A percentile compares a stretch with the other conserved stretches of the same genome.
Evolutionary conservation across 495 filamentous ascomycete species (phyloP).

Genomic region (Glutinoglossum americanum): DNA sequence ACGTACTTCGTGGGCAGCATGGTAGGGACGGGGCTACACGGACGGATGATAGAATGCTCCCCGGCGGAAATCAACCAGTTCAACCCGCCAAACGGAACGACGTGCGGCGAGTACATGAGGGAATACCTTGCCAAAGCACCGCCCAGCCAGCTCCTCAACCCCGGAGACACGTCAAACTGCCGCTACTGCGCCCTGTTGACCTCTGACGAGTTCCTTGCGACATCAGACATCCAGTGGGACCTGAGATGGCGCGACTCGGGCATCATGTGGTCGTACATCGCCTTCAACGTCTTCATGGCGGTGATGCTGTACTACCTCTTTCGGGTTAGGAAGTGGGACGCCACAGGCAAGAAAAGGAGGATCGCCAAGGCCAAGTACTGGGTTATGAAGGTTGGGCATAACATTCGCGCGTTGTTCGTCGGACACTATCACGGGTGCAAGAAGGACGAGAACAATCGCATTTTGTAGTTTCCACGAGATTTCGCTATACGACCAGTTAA

Average conservation of each 20-base stretch:
- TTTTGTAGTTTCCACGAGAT: not conserved
- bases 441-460: not conserved
- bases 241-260: slow-evolving; percentile 21
- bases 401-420: not conserved
- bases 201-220: not conserved
- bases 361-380: not conserved
- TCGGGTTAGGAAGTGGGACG: not conserved
- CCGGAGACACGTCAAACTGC: not conserved
- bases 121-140: not conserved
- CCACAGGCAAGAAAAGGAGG: not conserved
- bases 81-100: slow-evolving; percentile 14
- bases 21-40: slow-evolving; percentile 9
- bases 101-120: not conserved
- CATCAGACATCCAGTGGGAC: not conserved
- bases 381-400: not conserved
- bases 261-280: slow-evolving; percentile 31
- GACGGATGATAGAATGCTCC: slow-evolving; percentile 39
- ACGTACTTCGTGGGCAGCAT: slow-evolving; percentile 28
- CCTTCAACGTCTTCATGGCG: slow-evolving; percentile 32
- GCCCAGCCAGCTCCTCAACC: not conserved
- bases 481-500: no score
- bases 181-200: not conserved
- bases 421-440: not conserved
- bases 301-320: slow-evolving; percentile 27
- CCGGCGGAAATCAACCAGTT: slow-evolving; percentile 33